Evolutionary conservation across 1,139 yeast species (phyloP).

Genomic region (Hyphopichia khmerensis): DNA sequence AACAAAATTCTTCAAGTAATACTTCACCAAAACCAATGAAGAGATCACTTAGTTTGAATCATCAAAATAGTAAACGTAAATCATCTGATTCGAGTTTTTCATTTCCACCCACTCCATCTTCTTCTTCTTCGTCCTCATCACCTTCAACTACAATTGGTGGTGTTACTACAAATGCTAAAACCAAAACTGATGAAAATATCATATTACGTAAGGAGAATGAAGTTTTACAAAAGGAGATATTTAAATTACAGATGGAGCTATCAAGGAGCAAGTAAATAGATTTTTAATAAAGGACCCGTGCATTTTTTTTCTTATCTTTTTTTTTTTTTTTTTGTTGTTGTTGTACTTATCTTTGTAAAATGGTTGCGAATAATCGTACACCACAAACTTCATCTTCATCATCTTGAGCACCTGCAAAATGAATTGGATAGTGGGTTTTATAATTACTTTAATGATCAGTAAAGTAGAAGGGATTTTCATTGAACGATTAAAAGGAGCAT

Average conservation of each 20-base stretch:
- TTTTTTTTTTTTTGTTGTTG: too few relatives aligned
- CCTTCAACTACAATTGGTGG: neutral
- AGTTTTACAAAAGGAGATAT: constrained; percentile 8
- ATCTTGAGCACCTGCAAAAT: too few relatives aligned
- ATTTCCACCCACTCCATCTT: neutral
- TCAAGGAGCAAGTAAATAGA: constrained; percentile 8
- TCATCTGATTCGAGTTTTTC: too few relatives aligned
- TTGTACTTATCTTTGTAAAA: too few relatives aligned
- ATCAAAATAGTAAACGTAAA: neutral
- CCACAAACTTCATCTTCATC: too few relatives aligned
- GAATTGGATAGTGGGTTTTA: too few relatives aligned
- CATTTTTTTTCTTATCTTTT: constrained; percentile 10
- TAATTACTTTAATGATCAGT: too few relatives aligned
- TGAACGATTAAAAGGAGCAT: too few relatives aligned
- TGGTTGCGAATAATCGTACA: too few relatives aligned
- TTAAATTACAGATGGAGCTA: constrained; percentile 9
- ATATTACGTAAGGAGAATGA: neutral
- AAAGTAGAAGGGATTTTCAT: too few relatives aligned
- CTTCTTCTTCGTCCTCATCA: too few relatives aligned
- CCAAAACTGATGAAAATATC: neutral
- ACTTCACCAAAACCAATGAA: neutral
- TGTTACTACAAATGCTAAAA: neutral
- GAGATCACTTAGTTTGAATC: neutral
- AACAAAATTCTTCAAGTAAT: neutral
- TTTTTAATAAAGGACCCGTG: too few relatives aligned